A percentile compares a stretch with the other conserved stretches of the same genome.
phyloP scores from a whole-genome alignment of 2,329 filamentous ascomycete genomes.

The Capronia americana region DNA sequence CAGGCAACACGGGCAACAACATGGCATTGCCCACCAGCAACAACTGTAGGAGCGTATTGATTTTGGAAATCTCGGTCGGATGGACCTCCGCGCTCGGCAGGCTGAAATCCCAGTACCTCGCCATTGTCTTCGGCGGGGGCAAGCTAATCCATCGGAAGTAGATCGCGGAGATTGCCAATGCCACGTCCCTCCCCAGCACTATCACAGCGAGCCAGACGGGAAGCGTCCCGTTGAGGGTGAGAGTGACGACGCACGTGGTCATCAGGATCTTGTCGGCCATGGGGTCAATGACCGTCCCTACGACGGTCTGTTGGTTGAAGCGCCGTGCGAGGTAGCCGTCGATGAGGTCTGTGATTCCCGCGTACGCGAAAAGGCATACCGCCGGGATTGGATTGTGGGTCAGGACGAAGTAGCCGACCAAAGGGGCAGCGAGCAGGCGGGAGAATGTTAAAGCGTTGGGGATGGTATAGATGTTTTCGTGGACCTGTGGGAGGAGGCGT shows the following conservation, averaged over 20 bases:
- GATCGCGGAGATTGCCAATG: conserved; percentile 81
- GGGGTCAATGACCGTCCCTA: conserved; percentile 92
- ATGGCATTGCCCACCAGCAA: conserved; percentile 85
- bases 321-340: conserved; percentile 92
- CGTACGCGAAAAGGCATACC: conserved; percentile 86
- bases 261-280: conserved; percentile 97
- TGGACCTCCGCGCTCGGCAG: conserved; percentile 64
- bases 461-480: conserved; percentile 96
- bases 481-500: conserved; percentile 49
- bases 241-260: conserved; percentile 85
- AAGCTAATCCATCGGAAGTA: conserved; percentile 97
- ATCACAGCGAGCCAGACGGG: conserved; percentile 91
- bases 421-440: conserved; percentile 79
- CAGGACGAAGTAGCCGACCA: conserved; percentile 86
- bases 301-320: conserved; percentile 89
- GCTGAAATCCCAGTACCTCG: conserved; percentile 96
- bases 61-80: conserved; percentile 57
- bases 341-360: conserved; percentile 86
- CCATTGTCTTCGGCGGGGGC: conserved; percentile 89
- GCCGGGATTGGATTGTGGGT: conserved; percentile 81
- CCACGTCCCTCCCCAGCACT: conserved; percentile 87
- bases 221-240: conserved; percentile 81
- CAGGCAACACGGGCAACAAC: conserved; percentile 73
- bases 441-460: conserved; percentile 92
- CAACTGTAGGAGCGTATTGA: conserved; percentile 92